phyloP scores from a whole-genome alignment of 257 asterid species.

The Capsicum rhomboideum region DNA sequence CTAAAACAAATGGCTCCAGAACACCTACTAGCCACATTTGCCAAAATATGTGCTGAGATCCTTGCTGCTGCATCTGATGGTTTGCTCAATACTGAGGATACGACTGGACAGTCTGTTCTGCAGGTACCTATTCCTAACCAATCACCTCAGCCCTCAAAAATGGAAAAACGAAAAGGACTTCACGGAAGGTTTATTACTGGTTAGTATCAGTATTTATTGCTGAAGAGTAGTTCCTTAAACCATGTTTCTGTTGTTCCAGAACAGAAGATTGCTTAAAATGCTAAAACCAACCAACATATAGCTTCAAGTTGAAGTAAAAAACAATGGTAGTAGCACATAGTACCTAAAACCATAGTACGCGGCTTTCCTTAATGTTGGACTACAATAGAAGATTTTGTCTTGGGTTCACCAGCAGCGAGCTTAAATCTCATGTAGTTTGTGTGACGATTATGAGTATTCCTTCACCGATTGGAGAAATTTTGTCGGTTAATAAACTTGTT shows the following conservation, averaged over 20 bases:
- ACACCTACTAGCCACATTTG: slow-evolving; percentile 90
- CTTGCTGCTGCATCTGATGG: slow-evolving; percentile 95
- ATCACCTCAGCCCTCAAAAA: neutral
- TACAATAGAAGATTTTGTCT: neutral
- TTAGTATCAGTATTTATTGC: neutral
- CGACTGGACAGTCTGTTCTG: slow-evolving; percentile 68
- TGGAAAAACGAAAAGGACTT: neutral
- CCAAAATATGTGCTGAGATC: slow-evolving; percentile 91
- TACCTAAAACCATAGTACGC: neutral
- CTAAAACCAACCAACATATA: neutral
- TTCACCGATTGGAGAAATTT: neutral
- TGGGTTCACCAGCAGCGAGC: neutral
- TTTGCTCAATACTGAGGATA: slow-evolving; percentile 64
- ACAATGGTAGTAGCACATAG: neutral
- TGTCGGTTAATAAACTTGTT: neutral
- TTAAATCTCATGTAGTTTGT: neutral
- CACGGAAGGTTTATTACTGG: neutral
- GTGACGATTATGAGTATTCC: neutral
- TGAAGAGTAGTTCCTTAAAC: neutral
- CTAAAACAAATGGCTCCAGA: slow-evolving; percentile 96
- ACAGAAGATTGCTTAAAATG: neutral
- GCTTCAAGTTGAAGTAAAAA: neutral
- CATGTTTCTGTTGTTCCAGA: neutral
- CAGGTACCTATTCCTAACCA: slow-evolving; percentile 38
- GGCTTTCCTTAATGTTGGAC: neutral